phyloP scores from a whole-genome alignment of 2,329 filamentous ascomycete species.

The Mycosphaerella arachidis region DNA sequence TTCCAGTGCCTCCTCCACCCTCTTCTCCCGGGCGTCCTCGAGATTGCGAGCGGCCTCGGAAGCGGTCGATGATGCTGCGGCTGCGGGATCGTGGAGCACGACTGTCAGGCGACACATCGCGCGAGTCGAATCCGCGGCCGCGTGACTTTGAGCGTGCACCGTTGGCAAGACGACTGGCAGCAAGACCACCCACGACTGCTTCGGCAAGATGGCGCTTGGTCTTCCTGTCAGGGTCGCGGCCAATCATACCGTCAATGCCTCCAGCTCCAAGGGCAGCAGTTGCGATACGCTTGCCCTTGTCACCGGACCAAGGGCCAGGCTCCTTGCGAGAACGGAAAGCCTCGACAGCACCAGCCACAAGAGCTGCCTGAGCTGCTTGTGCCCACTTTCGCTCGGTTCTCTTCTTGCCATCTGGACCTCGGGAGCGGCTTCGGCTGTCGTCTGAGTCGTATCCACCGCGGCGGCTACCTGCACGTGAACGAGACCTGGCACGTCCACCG shows the following conservation, averaged over 20 bases:
- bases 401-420: slow-evolving; percentile 47
- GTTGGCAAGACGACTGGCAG: slow-evolving; percentile 80
- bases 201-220: slow-evolving; percentile 76
- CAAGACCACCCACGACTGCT: slow-evolving; percentile 81
- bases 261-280: slow-evolving; percentile 83
- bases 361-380: slow-evolving; percentile 84
- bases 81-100: slow-evolving; percentile 58
- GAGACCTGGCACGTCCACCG: slow-evolving; percentile 35
- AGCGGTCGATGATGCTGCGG: slow-evolving; percentile 49
- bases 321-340: slow-evolving; percentile 88
- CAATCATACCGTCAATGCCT: slow-evolving; percentile 73
- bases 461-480: slow-evolving; percentile 50
- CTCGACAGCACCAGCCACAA: slow-evolving; percentile 85
- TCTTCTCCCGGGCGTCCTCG: slow-evolving; percentile 37
- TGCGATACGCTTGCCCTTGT: slow-evolving; percentile 85
- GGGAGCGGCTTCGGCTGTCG: slow-evolving; percentile 49
- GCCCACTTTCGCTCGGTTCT: slow-evolving; percentile 62
- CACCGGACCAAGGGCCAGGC: slow-evolving; percentile 81
- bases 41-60: slow-evolving; percentile 49
- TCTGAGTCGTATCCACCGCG: slow-evolving; percentile 38
- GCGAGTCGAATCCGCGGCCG: slow-evolving; percentile 30
- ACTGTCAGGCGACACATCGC: slow-evolving; percentile 37
- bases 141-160: slow-evolving; percentile 66
- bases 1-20: slow-evolving; percentile 43
- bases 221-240: slow-evolving; percentile 66